Evolutionary conservation across 1,284 basidiomycete species (phyloP).

Genomic region (Leccinum subfulvum): DNA sequence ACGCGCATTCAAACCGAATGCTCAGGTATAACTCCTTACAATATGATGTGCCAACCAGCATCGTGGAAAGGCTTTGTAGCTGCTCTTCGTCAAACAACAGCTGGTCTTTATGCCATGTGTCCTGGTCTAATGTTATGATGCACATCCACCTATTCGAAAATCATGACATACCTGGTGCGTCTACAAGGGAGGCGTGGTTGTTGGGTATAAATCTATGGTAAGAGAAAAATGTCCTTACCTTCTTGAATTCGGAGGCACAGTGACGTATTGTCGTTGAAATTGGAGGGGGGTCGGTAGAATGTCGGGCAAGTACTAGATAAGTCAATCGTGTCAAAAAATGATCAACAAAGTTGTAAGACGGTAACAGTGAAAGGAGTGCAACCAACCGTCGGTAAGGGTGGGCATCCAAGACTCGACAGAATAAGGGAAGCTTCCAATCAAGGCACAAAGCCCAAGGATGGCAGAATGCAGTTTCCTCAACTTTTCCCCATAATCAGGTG

Average conservation of each 20-base stretch:
- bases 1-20: not conserved
- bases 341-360: not conserved
- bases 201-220: constrained; percentile 17
- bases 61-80: constrained; percentile 80
- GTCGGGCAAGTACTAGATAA: constrained; percentile 65
- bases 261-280: constrained; percentile 89
- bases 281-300: constrained; percentile 89
- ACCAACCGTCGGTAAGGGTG: constrained; percentile 66
- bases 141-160: constrained; percentile 18
- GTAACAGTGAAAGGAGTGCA: not conserved
- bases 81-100: constrained; percentile 89
- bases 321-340: constrained; percentile 17
- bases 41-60: constrained; percentile 89
- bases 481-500: constrained; percentile 71
- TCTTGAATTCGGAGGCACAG: constrained; percentile 87
- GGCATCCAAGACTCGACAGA: constrained; percentile 79
- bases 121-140: constrained; percentile 43
- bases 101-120: constrained; percentile 92
- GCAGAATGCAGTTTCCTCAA: constrained; percentile 84
- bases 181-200: constrained; percentile 34
- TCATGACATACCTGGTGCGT: constrained; percentile 61
- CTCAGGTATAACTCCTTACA: constrained; percentile 50
- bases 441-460: constrained; percentile 85
- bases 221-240: constrained; percentile 45
- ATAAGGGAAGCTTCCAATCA: constrained; percentile 80